Conservation (phyloP, 495 filamentous ascomycete genomes). For the Penicillium pulvis region DNA sequence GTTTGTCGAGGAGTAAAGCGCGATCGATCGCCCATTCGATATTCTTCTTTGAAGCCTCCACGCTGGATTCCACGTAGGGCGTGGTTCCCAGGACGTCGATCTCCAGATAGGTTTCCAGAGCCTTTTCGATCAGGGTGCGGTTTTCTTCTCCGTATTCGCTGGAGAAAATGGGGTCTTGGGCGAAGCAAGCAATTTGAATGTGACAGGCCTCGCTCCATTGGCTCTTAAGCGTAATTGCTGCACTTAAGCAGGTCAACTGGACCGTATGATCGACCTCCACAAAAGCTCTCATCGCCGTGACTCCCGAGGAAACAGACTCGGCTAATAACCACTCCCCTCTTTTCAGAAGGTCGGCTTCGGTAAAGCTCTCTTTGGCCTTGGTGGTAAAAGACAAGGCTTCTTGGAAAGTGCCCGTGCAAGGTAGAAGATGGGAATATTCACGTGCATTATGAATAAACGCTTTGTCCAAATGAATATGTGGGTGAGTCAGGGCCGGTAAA, state of each 20-base stretch:
- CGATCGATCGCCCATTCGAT: conserved; percentile 62
- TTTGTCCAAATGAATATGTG: conserved; percentile 79
- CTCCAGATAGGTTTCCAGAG: conserved; percentile 32
- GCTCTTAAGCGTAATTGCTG: conserved; percentile 58
- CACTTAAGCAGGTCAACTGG: conserved; percentile 56
- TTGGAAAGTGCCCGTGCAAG: conserved; percentile 59
- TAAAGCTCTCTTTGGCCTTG: conserved; percentile 64
- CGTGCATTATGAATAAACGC: conserved; percentile 63
- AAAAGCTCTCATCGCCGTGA: conserved; percentile 72
- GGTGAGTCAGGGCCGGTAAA: conserved; percentile 66
- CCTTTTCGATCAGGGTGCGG: conserved; percentile 50
- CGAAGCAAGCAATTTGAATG: conserved; percentile 73
- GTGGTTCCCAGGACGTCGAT: conserved; percentile 69
- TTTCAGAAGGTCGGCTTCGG: conserved; percentile 56
- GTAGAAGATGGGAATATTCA: conserved; percentile 60
- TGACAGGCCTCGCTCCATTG: conserved; percentile 56
- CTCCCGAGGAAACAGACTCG: conserved; percentile 66
- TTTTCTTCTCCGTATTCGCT: conserved; percentile 48
- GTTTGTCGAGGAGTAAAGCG: conserved; percentile 50
- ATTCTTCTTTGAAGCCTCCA: conserved; percentile 54
- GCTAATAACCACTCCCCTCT: conserved; percentile 67
- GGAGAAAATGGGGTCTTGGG: conserved; percentile 70
- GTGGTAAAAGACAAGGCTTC: conserved; percentile 67
- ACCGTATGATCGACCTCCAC: conserved; percentile 73
- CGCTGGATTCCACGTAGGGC: conserved; percentile 67